Base-by-base conservation (phyloP, 2,329 filamentous ascomycete species). In the Pseudocercospora vitis region DNA sequence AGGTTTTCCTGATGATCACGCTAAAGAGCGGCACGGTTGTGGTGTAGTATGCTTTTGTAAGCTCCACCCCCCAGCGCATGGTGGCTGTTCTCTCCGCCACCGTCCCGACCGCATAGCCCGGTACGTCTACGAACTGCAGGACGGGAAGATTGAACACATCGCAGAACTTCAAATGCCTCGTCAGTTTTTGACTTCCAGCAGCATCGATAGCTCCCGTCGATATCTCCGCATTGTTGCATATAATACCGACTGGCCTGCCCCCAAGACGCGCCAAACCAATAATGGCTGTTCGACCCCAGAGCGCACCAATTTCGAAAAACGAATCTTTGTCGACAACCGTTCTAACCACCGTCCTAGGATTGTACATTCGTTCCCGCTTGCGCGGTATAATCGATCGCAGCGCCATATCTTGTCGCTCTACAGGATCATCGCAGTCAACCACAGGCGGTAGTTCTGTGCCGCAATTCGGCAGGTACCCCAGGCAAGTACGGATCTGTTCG, bases 91-190 rank as follows among this genome's bases (percentile, higher is more conserved):
- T 74, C 66, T 86, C 83, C 2, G 83, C 83, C 0, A 80, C 75
- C 0, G 83, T 85, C 0, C 83, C 83, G 37, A 86, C 82, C 0
- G 83, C 82, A 58, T 85, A 86, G 1, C 83, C 80, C 3, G 80
- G 83, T 2, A 83, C 73, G 64, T 86, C 83, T 4, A 86, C 74
- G 58, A 86, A 85, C 63, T 86, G 83, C 6, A 86, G 53, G 3
- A 85, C 71, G 0, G 83, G 83, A 2, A 86, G 70, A 56, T 86
- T 86, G 73, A 86, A 84, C 37, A 85, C 76, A 62, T 86, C 83
- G 57, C 81, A 81, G 62, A 86, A 77, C 62, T 85, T 85, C 29
- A 86, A 69, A 66, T 84, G 76, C 2, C 80, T 73, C 0, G 77
- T 79, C 16, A 85, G 73, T 62, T 86, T 86, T 58, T 85, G 83